Conservation (phyloP, 768 basidiomycete species). For the Ramaria rubella region DNA sequence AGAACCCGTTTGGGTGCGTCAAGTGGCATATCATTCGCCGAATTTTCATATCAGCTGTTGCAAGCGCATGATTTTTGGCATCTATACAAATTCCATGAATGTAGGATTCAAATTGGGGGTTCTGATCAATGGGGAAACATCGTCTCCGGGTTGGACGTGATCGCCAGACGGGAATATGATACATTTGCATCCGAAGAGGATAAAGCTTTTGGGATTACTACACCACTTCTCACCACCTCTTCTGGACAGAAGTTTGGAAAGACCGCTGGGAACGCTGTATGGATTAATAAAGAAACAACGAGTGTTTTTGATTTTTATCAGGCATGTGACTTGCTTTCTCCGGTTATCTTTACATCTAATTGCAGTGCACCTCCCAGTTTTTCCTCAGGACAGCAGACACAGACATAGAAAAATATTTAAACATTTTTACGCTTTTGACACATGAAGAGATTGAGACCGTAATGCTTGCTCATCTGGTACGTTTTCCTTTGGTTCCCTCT, state of each 20-base stretch:
- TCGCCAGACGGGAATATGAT: constrained; percentile 43
- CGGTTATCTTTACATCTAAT: neutral
- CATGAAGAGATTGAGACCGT: constrained; percentile 48
- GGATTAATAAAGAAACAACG: constrained; percentile 75
- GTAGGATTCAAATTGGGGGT: constrained; percentile 88
- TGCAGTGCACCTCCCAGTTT: constrained; percentile 50
- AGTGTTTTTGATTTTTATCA: constrained; percentile 94
- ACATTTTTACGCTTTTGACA: constrained; percentile 74
- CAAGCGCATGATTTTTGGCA: constrained; percentile 94
- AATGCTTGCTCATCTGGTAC: constrained; percentile 54
- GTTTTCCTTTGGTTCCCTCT: neutral
- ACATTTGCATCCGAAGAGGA: constrained; percentile 19
- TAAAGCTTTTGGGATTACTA: constrained; percentile 76
- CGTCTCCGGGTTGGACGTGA: constrained; percentile 86
- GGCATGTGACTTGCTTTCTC: constrained; percentile 33
- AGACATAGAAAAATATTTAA: constrained; percentile 74
- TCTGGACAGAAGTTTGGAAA: constrained; percentile 96
- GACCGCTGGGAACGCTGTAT: constrained; percentile 91
- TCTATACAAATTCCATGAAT: constrained; percentile 56
- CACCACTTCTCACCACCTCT: constrained; percentile 86
- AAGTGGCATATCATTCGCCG: constrained; percentile 94
- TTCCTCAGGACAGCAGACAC: constrained; percentile 77
- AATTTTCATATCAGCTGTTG: constrained; percentile 94
- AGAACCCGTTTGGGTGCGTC: constrained; percentile 70
- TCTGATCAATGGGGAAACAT: constrained; percentile 99